phyloP scores from a whole-genome alignment of 179 eudicot genomes.

The Amaranthus tricolor region DNA sequence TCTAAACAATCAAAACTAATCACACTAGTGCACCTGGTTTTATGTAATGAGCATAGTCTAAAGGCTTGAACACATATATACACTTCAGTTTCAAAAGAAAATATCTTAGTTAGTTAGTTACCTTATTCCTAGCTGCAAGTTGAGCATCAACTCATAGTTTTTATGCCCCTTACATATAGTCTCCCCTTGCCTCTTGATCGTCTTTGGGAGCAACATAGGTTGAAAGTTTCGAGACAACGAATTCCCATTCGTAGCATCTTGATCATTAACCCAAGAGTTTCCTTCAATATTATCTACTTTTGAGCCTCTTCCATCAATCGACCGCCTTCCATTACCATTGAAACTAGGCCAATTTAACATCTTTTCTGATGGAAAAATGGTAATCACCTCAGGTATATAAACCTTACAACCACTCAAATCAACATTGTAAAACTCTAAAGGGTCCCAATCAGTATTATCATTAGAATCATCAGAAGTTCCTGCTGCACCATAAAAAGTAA shows the following conservation, averaged over 20 bases:
- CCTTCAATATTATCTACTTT: slow-evolving; percentile 31
- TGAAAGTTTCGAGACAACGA: slow-evolving; percentile 28
- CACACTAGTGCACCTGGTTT: too few relatives aligned
- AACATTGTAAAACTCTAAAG: slow-evolving; percentile 50
- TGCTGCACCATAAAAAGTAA: slow-evolving; percentile 51
- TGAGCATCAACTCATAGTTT: slow-evolving; percentile 84
- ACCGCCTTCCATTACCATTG: slow-evolving; percentile 50
- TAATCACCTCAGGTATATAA: slow-evolving; percentile 46
- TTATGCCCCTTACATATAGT: slow-evolving; percentile 75
- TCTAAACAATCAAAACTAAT: too few relatives aligned
- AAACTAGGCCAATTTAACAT: slow-evolving; percentile 43
- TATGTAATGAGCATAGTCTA: too few relatives aligned
- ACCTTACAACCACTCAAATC: slow-evolving; percentile 48
- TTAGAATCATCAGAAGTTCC: slow-evolving; percentile 28
- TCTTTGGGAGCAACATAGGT: slow-evolving; percentile 36
- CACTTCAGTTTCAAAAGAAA: not conserved
- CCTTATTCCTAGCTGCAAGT: slow-evolving; percentile 92
- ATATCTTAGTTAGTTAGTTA: slow-evolving; percentile 8
- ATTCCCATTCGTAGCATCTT: slow-evolving; percentile 21
- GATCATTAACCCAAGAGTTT: slow-evolving; percentile 26
- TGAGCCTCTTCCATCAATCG: slow-evolving; percentile 41
- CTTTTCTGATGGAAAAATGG: slow-evolving; percentile 66
- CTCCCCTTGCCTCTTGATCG: slow-evolving; percentile 55
- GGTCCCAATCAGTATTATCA: slow-evolving; percentile 57
- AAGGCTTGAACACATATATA: not conserved